These are phyloP conservation scores for Geranium incanum DNA, from an alignment of 441 rosid genomes.

Conservation along the genomic window DNA sequence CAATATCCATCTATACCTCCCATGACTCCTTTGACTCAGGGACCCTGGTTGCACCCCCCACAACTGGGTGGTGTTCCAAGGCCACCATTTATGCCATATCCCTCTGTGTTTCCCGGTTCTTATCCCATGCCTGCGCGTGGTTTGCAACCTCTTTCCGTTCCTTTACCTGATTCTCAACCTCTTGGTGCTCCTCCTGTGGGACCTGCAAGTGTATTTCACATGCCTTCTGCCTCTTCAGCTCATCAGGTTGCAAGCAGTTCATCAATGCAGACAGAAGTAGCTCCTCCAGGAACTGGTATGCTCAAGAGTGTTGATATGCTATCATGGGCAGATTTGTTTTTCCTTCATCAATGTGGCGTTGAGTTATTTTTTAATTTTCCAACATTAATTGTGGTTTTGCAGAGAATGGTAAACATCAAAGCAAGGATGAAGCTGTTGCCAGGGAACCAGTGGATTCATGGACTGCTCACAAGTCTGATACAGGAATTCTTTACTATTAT, in stretches of 20 bases:
- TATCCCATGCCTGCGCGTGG: conserved; percentile 49
- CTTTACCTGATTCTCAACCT: conserved; percentile 57
- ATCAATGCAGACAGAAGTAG: conserved; percentile 40
- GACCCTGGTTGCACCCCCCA: conserved; percentile 74
- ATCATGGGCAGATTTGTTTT: conserved; percentile 49
- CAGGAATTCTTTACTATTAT: conserved; percentile 77
- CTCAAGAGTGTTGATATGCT: conserved; percentile 57
- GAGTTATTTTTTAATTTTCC: conserved; percentile 34
- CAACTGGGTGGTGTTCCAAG: conserved; percentile 57
- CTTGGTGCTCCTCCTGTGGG: conserved; percentile 50
- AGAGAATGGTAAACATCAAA: conserved; percentile 47
- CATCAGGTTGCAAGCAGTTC: conserved; percentile 38
- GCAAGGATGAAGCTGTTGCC: conserved; percentile 30
- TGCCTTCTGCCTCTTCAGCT: conserved; percentile 32
- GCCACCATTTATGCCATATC: conserved; percentile 52
- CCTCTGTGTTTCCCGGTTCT: conserved; percentile 49
- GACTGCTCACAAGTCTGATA: conserved; percentile 90
- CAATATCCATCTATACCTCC: conserved; percentile 52
- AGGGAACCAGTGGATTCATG: conserved; percentile 57
- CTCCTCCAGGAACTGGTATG: conserved; percentile 77
- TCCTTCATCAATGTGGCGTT: conserved; percentile 32
- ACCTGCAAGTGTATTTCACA: conserved; percentile 30
- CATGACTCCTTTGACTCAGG: conserved; percentile 55
- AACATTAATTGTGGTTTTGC: conserved; percentile 29
- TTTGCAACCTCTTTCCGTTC: conserved; percentile 35